Evolutionary conservation across 2,329 filamentous ascomycete genomes (phyloP), one percentile per base, ranked within the genome.

Genomic region (Ambrosiella xylebori): DNA sequence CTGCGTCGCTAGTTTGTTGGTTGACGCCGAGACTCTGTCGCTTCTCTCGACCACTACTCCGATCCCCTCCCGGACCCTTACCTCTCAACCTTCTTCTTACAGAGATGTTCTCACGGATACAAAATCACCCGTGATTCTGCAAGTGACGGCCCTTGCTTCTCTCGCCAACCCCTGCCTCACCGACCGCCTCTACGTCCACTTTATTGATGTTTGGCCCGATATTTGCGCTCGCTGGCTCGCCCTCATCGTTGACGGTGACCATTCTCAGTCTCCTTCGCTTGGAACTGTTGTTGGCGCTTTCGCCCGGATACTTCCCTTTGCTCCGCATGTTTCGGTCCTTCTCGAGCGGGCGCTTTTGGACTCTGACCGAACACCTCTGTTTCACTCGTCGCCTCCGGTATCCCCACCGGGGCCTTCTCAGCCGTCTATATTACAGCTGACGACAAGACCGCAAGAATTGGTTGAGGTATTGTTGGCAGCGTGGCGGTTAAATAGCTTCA

Each of bases 401-500:
- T 54, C 56, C 19, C 47, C 58, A 8, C 36, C 40, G 6, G 52
- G 4, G 8, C 52, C 35, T n/a, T 56, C 44, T 13, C 45, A 47
- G 51, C 56, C 59, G 36, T 57, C 45, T 11, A 36, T 44, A 52
- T 55, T 57, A 54, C 59, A 60, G 49, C 19, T 57, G 44, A 47
- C 59, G 9, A 19, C 57, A 17, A 50, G 52, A 17, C 56, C 58
- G n/a, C 39, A 60, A 8, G 61, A 63, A n/a, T 56, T 75, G 12
- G 56, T 69, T 11, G 63, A 59, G 35, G 66, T 78, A 59, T 73
- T 94, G 12, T 71, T 94, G 54, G 79, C 87, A 41, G 70, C 84
- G 44, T 94, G 89, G 73, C 81, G 93, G 63, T 76, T 97, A 15
- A 74, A 95, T 61, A 86, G 81, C 65, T 86, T 86, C 66, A 84